Base-by-base conservation (phyloP, 2,329 filamentous ascomycete genomes). In the Claviceps pusilla region DNA sequence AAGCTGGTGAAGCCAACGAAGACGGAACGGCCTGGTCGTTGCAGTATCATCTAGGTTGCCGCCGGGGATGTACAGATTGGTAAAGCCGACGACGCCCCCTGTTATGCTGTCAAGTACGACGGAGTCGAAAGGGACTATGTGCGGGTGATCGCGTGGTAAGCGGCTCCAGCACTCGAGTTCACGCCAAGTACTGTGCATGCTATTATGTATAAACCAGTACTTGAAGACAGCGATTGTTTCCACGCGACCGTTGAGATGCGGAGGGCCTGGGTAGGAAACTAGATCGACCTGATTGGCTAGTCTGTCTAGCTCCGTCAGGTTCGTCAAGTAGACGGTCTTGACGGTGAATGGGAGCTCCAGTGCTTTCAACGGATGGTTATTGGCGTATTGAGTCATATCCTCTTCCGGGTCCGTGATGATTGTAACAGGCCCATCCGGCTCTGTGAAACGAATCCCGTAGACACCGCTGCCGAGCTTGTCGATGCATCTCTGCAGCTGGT, bases 1-100 rank as follows among this genome's bases (percentile, higher is more conserved):
- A 0, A 73, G 64, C 54, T 73, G 69, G 16, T 61, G 55, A 0
- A 71, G 58, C 65, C 67, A 71, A 51, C 64, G 46, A 0, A 72
- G 58, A 57, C 63, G 65, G 52, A 72, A 73, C 1, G 61, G 53
- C 9, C 65, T 61, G 14, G 50, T 28, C 11, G 28, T 50, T 24
- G 61, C 60, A 43, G 46, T 57, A 52, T 64, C 68, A 11, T 64
- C 59, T 3, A 70, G 58, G 2, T 60, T 69, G 12, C 68, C 67
- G 19, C 68, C 67, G n/a, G 66, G 60, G 10, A 71, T 60, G 51
- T 63, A 69, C 9, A 35, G 31, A 19, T 7, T 53, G 7, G 54
- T 53, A 10, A 56, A 53, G 14, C 51, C 48, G 29, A 71, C 62
- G 1, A 69, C 60, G 3, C 55, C 49, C 12, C 61, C 64, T n/a